phyloP scores from a whole-genome alignment of 1,284 basidiomycete genomes.

The Earliella scabrosa region DNA sequence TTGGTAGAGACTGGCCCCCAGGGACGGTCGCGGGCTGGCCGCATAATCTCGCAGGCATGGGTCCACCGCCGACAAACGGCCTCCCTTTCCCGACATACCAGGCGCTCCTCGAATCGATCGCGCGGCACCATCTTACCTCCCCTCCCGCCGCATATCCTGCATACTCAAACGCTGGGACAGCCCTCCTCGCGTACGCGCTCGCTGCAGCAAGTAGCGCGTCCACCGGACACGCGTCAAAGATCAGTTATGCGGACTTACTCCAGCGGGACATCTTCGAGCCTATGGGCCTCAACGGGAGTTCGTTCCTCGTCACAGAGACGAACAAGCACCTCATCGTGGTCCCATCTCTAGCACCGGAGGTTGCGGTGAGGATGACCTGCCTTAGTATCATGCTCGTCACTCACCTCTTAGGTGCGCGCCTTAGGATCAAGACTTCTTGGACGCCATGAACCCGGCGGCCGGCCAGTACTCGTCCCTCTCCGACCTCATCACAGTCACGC shows the following conservation, averaged over 20 bases:
- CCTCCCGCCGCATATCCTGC: conserved; percentile 48
- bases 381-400: rapidly evolving
- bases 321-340: conserved; percentile 25
- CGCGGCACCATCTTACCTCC: conserved; percentile 41
- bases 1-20: conserved; percentile 51
- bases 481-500: conserved; percentile 46
- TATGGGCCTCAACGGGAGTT: conserved; percentile 27
- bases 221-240: conserved; percentile 29
- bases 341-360: conserved; percentile 22
- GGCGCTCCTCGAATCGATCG: conserved; percentile 40
- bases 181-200: conserved; percentile 45
- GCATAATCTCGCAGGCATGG: conserved; percentile 28
- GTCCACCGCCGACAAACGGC: conserved; percentile 34
- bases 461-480: conserved; percentile 54
- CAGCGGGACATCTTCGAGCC: conserved; percentile 39
- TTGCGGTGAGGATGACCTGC: conserved; percentile 18
- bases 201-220: conserved; percentile 42
- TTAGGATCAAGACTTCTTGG: conserved; percentile 45
- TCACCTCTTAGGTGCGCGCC: rapidly evolving
- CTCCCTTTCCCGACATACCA: conserved; percentile 35
- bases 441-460: conserved; percentile 46
- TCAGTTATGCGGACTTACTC: conserved; percentile 47
- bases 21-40: conserved; percentile 45
- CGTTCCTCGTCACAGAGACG: conserved; percentile 24
- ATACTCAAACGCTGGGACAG: conserved; percentile 54